Evolutionary conservation across 352 stramenopile genomes (phyloP).

Genomic region (Pythium phragmitis): DNA sequence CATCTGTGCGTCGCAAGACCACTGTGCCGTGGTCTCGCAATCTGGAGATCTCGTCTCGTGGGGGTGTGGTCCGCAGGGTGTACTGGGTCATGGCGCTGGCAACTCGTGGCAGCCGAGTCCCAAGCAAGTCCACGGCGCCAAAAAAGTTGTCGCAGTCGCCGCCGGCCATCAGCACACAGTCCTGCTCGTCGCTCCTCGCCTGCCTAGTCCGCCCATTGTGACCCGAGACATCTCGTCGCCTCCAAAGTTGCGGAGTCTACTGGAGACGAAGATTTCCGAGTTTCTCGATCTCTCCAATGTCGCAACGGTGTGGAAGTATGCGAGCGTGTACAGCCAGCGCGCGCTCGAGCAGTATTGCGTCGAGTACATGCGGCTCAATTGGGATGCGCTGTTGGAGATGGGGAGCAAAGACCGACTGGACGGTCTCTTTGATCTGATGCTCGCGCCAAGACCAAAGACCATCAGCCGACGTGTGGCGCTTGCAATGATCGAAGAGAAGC

Average conservation of each 20-base stretch:
- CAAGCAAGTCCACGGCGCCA: conserved; percentile 73
- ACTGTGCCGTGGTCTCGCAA: conserved; percentile 71
- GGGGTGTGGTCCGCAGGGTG: conserved; percentile 65
- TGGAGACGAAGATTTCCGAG: conserved; percentile 47
- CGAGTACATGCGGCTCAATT: conserved; percentile 70
- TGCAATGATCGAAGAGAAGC: conserved; percentile 13
- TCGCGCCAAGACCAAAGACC: conserved; percentile 29
- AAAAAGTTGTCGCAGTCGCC: conserved; percentile 66
- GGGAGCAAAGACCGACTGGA: conserved; percentile 61
- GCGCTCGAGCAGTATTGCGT: conserved; percentile 47
- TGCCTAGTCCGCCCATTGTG: conserved; percentile 15
- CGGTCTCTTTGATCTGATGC: conserved; percentile 60
- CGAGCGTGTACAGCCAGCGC: conserved; percentile 46
- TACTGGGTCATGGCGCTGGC: conserved; percentile 63
- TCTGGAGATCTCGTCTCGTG: conserved; percentile 73
- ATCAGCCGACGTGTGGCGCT: background rate
- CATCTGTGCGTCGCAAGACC: conserved; percentile 73
- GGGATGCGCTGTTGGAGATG: conserved; percentile 69
- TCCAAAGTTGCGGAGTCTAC: conserved; percentile 34
- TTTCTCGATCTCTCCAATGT: conserved; percentile 66
- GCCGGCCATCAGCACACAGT: conserved; percentile 76
- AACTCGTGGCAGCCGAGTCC: conserved; percentile 79
- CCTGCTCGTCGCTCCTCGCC: conserved; percentile 53
- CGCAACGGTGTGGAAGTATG: conserved; percentile 57
- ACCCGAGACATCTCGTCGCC: conserved; percentile 3